These are phyloP conservation scores for Neoascochyta sp. DNA, from an alignment of 2,329 filamentous ascomycete species.

Conservation along the genomic window DNA sequence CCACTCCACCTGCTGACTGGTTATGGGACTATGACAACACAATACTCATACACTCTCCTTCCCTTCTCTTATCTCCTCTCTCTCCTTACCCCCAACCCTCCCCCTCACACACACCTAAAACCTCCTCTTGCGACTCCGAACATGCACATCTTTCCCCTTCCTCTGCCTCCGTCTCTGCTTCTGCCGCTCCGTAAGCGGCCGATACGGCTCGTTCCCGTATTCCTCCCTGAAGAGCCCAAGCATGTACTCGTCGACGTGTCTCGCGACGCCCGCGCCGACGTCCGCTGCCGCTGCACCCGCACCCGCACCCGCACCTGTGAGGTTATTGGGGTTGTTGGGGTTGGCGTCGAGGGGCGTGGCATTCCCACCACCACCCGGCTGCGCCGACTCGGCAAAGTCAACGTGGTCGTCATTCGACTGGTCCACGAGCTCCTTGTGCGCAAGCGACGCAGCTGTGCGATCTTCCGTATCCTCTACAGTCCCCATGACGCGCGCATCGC, in stretches of 20 bases:
- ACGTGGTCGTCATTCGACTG: slow-evolving; percentile 45
- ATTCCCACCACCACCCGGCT: no score
- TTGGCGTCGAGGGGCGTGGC: slow-evolving; percentile 12
- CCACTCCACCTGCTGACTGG: no score
- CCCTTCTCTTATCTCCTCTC: no score
- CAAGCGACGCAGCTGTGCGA: slow-evolving; percentile 78
- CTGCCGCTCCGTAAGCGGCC: slow-evolving; percentile 31
- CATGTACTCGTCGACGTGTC: slow-evolving; percentile 40
- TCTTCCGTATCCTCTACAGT: slow-evolving; percentile 92
- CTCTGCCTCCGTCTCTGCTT: slow-evolving; percentile 27
- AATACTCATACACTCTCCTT: no score
- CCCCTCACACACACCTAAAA: slow-evolving; percentile 11
- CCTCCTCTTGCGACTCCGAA: slow-evolving; percentile 26
- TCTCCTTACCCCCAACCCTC: not conserved
- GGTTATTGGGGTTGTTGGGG: no score
- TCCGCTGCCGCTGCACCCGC: slow-evolving; percentile 12
- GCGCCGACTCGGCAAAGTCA: slow-evolving; percentile 37
- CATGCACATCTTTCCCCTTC: slow-evolving; percentile 33
- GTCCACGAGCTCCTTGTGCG: slow-evolving; percentile 80
- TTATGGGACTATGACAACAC: no score
- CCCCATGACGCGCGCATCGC: slow-evolving; percentile 66
- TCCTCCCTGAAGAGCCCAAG: slow-evolving; percentile 27
- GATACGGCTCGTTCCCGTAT: slow-evolving; percentile 32
- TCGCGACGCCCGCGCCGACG: slow-evolving; percentile 14
- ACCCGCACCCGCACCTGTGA: slow-evolving; percentile 22